A percentile compares a stretch with the other conserved stretches of the same genome.
Evolutionary conservation across 768 basidiomycete species (phyloP).

Genomic region (Leccinum subgranulosum): DNA sequence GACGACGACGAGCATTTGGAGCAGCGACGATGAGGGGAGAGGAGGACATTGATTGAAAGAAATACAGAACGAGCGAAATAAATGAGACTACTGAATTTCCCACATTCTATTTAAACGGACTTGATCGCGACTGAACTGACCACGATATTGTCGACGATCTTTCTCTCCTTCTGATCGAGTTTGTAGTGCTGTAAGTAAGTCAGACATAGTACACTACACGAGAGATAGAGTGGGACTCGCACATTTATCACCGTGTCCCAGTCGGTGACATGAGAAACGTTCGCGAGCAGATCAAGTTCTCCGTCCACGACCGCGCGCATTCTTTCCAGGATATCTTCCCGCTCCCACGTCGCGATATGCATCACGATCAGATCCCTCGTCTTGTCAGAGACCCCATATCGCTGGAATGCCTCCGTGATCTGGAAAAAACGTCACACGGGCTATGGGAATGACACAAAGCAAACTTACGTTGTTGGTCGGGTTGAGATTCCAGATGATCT

Average conservation of each 20-base stretch:
- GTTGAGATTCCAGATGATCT: constrained; percentile 83
- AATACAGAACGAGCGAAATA: neutral
- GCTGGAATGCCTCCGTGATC: constrained; percentile 86
- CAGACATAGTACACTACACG: neutral
- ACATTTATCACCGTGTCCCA: constrained; percentile 67
- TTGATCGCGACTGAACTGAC: constrained; percentile 83
- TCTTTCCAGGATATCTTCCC: constrained; percentile 41
- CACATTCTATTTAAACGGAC: neutral
- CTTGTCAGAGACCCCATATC: constrained; percentile 76
- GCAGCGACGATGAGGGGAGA: constrained; percentile 12
- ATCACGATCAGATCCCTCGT: constrained; percentile 71
- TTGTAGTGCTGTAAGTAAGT: constrained; percentile 57
- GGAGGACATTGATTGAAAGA: neutral
- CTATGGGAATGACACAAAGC: neutral
- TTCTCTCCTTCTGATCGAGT: constrained; percentile 47
- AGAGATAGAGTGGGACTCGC: constrained; percentile 9
- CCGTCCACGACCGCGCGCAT: constrained; percentile 65
- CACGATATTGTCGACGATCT: constrained; percentile 61
- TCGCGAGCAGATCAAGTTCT: constrained; percentile 43
- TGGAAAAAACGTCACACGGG: constrained; percentile 25
- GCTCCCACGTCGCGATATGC: constrained; percentile 47
- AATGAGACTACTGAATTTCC: neutral
- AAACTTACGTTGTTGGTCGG: constrained; percentile 77
- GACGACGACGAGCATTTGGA: constrained; percentile 43
- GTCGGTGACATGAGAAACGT: constrained; percentile 53